phyloP scores from a whole-genome alignment of 1,139 yeast species.

The Suhomyces anneliseae region DNA sequence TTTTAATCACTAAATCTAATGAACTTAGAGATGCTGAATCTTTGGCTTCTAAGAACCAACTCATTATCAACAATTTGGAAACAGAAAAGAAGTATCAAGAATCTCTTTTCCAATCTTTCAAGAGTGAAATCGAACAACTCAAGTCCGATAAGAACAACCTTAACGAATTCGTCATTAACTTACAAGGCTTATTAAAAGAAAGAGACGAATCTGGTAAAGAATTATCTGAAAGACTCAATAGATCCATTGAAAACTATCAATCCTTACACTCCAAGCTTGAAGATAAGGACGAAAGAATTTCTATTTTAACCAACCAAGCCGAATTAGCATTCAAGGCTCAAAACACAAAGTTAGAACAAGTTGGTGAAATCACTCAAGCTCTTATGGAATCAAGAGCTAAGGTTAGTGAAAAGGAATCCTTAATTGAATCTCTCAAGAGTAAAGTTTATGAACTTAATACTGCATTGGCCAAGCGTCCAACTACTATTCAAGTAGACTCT shows the following conservation, averaged over 20 bases:
- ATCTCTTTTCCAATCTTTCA: constrained; percentile 52
- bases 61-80: constrained; percentile 49
- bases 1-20: constrained; percentile 55
- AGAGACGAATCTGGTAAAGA: constrained; percentile 56
- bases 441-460: constrained; percentile 22
- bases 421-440: constrained; percentile 22
- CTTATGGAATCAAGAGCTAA: constrained; percentile 44
- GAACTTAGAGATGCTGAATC: constrained; percentile 60
- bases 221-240: constrained; percentile 48
- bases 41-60: constrained; percentile 43
- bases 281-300: constrained; percentile 51
- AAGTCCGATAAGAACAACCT: constrained; percentile 61
- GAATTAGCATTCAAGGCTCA: constrained; percentile 62
- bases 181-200: constrained; percentile 64
- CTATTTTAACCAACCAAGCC: constrained; percentile 47
- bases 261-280: constrained; percentile 49
- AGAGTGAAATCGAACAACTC: constrained; percentile 54
- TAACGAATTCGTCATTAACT: constrained; percentile 57
- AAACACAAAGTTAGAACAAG: constrained; percentile 64
- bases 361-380: constrained; percentile 48
- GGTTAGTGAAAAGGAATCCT: constrained; percentile 31
- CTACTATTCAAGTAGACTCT: neutral
- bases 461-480: constrained; percentile 10
- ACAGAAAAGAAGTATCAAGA: constrained; percentile 58
- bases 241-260: constrained; percentile 56